phyloP scores from a whole-genome alignment of 768 basidiomycete genomes.

The Gloeopeniophorella convolvens region DNA sequence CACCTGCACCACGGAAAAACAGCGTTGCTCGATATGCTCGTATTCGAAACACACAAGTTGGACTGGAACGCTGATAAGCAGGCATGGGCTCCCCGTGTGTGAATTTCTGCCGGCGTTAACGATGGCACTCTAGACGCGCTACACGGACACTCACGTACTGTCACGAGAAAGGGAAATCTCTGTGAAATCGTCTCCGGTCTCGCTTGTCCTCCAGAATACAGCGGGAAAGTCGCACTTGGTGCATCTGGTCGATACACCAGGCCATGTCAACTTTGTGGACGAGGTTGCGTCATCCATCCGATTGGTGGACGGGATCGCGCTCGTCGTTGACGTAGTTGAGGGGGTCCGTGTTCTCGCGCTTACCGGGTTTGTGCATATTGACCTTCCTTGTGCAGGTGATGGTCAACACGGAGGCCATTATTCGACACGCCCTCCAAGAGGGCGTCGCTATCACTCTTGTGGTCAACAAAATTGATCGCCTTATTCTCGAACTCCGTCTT shows the following conservation, averaged over 20 bases:
- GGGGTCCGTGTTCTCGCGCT: slow-evolving; percentile 48
- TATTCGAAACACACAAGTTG: slow-evolving; percentile 94
- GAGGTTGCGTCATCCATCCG: slow-evolving; percentile 88
- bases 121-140: slow-evolving; percentile 57
- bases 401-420: slow-evolving; percentile 84
- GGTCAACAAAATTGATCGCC: slow-evolving; percentile 95
- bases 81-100: slow-evolving; percentile 25
- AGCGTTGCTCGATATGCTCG: slow-evolving; percentile 92
- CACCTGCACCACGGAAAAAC: slow-evolving; percentile 99
- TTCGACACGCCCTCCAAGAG: slow-evolving; percentile 88
- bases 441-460: slow-evolving; percentile 85
- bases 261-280: slow-evolving; percentile 98
- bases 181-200: slow-evolving; percentile 96
- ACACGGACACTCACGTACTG: slow-evolving; percentile 92
- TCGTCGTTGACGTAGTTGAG: slow-evolving; percentile 98
- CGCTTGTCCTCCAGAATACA: slow-evolving; percentile 77
- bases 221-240: slow-evolving; percentile 89
- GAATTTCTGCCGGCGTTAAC: slow-evolving; percentile 10
- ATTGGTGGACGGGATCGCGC: slow-evolving; percentile 81
- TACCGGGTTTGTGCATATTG: slow-evolving; percentile 10
- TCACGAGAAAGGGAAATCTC: slow-evolving; percentile 88
- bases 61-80: slow-evolving; percentile 88
- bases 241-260: slow-evolving; percentile 95
- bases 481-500: slow-evolving; percentile 93
- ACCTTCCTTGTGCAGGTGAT: slow-evolving; percentile 53